Evolutionary conservation across 2,329 filamentous ascomycete species (phyloP), one percentile per base, ranked within the genome.

Genomic region (Claviceps quebecensis): DNA sequence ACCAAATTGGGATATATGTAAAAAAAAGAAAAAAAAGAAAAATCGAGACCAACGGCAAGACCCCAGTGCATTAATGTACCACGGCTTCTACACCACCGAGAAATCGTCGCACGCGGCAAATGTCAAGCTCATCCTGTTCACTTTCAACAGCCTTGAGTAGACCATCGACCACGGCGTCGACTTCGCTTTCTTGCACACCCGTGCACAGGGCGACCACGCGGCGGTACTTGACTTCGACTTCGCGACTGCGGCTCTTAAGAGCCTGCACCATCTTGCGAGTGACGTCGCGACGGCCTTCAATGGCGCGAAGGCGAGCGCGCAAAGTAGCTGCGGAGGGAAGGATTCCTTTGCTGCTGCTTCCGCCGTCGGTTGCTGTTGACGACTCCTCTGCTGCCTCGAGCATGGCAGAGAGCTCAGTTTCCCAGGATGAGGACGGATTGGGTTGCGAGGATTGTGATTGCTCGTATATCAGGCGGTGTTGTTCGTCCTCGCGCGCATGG

Each of bases 81-180:
- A 76, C 77, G 2, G 78, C 81, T 60, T 90, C 87, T 2, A 94
- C 86, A 52, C 86, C 84, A 34, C 84, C 78, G 52, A 95, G 70
- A 62, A 95, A 94, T 49, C 89, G 80, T 58, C 85, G 75, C 13
- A 95, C 85, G 8, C 88, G 72, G 0, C 78, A 80, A 8, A 91
- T 80, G 62, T 94, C 87, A 1, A 88, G 72, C 59, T 87, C 84
- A 7, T 80, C 78, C 51, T 76, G 78, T 64, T 96, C 90, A 61
- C 89, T 95, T 67, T 95, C 91, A 2, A 97, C 85, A 2, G 93
- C 93, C 55, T 87, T 81, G 46, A 94, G 79, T 44, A 98, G 72
- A 2, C 82, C 81, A 49, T 88, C 86, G 0, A 96, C 74, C 49
- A 89, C 78, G 52, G 80, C 78, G 59, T 97, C 93, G 14, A 97